Conservation (phyloP, 2,329 filamentous ascomycete species). For the Cladosporium sphaerospermum region DNA sequence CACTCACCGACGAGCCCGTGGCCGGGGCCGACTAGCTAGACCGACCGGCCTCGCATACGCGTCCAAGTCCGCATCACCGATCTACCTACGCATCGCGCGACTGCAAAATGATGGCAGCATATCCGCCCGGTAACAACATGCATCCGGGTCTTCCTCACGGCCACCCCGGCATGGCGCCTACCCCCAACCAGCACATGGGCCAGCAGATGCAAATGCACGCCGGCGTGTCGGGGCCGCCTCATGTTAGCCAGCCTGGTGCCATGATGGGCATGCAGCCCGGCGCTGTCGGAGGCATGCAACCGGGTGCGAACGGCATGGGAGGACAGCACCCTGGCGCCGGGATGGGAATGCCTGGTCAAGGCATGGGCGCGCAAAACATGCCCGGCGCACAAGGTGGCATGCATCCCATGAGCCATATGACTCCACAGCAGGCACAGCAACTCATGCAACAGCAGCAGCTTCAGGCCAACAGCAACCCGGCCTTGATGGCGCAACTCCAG, state of each 20-base stretch:
- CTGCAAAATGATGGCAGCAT: constrained; percentile 55
- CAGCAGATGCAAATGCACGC: constrained; percentile 65
- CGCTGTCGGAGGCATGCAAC: constrained; percentile 73
- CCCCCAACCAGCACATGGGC: constrained; percentile 62
- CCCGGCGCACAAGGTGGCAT: constrained; percentile 28
- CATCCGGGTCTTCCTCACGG: constrained; percentile 62
- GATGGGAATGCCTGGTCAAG: constrained; percentile 30
- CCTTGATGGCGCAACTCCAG: constrained; percentile 34
- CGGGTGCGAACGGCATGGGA: constrained; percentile 45
- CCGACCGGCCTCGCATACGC: neutral
- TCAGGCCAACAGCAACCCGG: constrained; percentile 37
- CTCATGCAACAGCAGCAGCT: constrained; percentile 30
- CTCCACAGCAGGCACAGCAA: constrained; percentile 31
- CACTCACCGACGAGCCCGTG: constrained; percentile 24
- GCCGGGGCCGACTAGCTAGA: constrained; percentile 12
- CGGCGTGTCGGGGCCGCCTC: constrained; percentile 64
- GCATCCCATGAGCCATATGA: constrained; percentile 20
- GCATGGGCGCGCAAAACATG: constrained; percentile 31
- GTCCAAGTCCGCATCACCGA: neutral
- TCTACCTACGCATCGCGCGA: neutral
- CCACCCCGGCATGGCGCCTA: constrained; percentile 59
- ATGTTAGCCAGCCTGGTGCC: constrained; percentile 63
- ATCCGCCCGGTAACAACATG: constrained; percentile 61
- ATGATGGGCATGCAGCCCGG: constrained; percentile 73
- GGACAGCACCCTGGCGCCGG: constrained; percentile 27